A percentile compares a stretch with the other conserved stretches of the same genome.
These are phyloP conservation scores for Chlamydomonas schloesseri DNA, from an alignment of 139 green algal genomes.

Conservation along the genomic window DNA sequence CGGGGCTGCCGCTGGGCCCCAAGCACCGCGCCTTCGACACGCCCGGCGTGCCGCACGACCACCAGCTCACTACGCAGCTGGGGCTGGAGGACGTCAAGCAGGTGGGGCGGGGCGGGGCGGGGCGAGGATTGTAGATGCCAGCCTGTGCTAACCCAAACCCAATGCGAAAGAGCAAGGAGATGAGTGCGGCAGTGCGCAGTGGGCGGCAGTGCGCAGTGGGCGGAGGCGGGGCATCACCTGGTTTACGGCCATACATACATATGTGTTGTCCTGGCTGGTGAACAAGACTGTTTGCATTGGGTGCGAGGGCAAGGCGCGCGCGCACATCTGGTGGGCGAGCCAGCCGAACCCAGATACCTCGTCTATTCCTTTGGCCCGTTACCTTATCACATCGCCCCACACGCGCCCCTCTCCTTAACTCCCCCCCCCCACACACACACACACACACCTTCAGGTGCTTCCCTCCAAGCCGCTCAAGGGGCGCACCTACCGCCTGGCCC, in stretches of 20 bases:
- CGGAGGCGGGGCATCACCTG: too few relatives aligned
- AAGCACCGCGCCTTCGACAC: conserved; percentile 93
- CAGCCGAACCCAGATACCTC: too few relatives aligned
- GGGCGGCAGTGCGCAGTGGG: too few relatives aligned
- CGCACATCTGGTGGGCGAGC: too few relatives aligned
- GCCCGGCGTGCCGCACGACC: conserved; percentile 92
- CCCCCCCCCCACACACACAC: not conserved
- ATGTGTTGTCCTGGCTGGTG: too few relatives aligned
- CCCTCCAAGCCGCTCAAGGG: conserved; percentile 79
- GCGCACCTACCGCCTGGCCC: conserved; percentile 88
- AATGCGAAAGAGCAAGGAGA: too few relatives aligned
- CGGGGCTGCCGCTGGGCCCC: conserved; percentile 74
- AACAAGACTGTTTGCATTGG: too few relatives aligned
- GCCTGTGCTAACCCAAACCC: too few relatives aligned
- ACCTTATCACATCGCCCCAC: not conserved
- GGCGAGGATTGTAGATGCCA: not conserved
- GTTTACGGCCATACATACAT: too few relatives aligned
- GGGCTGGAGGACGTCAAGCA: conserved; percentile 77
- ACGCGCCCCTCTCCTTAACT: not conserved
- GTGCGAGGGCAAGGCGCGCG: too few relatives aligned
- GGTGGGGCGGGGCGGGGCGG: conserved; percentile 15
- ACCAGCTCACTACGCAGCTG: conserved; percentile 86
- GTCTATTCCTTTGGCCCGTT: too few relatives aligned
- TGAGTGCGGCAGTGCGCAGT: too few relatives aligned
- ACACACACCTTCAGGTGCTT: conserved; percentile 69